Base-by-base conservation (phyloP, 2,329 filamentous ascomycete genomes). In the Septoria petroselini region DNA sequence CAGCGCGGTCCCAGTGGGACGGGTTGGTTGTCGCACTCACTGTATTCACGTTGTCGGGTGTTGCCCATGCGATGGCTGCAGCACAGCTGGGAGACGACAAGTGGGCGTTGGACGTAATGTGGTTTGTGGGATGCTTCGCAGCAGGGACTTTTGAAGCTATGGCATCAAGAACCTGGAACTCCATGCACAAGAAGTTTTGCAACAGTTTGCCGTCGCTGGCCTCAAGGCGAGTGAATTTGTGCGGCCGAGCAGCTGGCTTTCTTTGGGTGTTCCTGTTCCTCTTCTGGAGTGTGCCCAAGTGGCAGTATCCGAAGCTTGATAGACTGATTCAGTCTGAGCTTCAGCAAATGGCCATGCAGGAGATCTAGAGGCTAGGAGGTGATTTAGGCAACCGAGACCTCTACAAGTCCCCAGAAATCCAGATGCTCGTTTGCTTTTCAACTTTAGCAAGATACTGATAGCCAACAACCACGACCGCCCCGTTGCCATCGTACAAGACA, bases 231-330 rank as follows among this genome's bases (percentile, higher is more conserved):
- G 12, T 42, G 17, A 3, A 23, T 5, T 11, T 2, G 25, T 7
- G 14, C 12, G 40, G 14, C 11, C 14, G 25, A 19, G 4, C 18
- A 9, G 15, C 30, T 1, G 40, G 40, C 6, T 31, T 30, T 29
- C 14, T 14, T 4, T 42, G 40, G 23, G 40, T 42, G n/a, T 19
- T 42, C 6, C 17, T 42, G 7, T 42, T 31, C 40, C 30, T 42
- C 23, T 42, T 42, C 12, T 42, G 40, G 40, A 31, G 40, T 14
- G 23, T 31, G 40, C 40, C 25, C 11, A 42, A 30, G 9, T 42
- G 40, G 40, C 40, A 42, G 23, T 42, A 42, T 42, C 40, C 40
- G 2, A 31, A 30, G 25, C 14, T 42, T 15, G 9, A 30, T 30
- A 19, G 25, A n/a, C 14, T 30, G 40, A 41, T 41, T 11, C 38